Evolutionary conservation across 306 rosid species (phyloP).

Genomic region (Cyamopsis tetragonoloba): DNA sequence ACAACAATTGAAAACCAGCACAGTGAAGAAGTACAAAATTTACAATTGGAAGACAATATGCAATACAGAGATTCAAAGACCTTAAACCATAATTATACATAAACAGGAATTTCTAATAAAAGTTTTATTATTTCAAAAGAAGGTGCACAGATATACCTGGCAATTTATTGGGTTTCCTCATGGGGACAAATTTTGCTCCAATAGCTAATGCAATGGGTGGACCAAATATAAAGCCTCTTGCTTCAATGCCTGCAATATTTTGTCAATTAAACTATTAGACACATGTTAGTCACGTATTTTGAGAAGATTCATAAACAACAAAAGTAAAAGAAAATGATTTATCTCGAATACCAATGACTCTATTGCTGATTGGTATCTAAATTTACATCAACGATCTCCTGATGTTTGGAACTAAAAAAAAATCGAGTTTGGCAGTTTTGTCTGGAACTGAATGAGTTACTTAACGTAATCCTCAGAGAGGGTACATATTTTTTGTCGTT

Average conservation of each 20-base stretch:
- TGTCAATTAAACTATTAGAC: constrained; percentile 11
- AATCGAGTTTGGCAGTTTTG: not conserved
- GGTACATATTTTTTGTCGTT: not conserved
- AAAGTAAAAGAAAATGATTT: not conserved
- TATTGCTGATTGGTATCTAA: not conserved
- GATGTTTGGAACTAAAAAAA: not conserved
- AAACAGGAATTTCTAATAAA: not conserved
- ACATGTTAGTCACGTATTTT: not conserved
- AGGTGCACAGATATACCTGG: constrained; percentile 55
- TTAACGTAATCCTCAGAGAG: not conserved
- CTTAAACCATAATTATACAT: constrained; percentile 4
- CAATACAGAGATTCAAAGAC: not conserved
- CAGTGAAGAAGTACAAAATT: not conserved
- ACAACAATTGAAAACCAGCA: constrained; percentile 8
- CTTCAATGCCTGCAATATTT: constrained; percentile 70
- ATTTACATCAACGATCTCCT: not conserved
- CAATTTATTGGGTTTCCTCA: constrained; percentile 95
- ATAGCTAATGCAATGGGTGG: constrained; percentile 98
- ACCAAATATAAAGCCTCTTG: constrained; percentile 98
- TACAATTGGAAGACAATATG: not conserved
- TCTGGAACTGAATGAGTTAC: not conserved
- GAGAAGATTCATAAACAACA: not conserved
- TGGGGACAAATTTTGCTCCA: constrained; percentile 96
- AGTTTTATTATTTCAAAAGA: not conserved
- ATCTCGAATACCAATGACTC: constrained; percentile 12